Evolutionary conservation across 2,329 filamentous ascomycete genomes (phyloP).

Genomic region (Diaporthe citriasiana): DNA sequence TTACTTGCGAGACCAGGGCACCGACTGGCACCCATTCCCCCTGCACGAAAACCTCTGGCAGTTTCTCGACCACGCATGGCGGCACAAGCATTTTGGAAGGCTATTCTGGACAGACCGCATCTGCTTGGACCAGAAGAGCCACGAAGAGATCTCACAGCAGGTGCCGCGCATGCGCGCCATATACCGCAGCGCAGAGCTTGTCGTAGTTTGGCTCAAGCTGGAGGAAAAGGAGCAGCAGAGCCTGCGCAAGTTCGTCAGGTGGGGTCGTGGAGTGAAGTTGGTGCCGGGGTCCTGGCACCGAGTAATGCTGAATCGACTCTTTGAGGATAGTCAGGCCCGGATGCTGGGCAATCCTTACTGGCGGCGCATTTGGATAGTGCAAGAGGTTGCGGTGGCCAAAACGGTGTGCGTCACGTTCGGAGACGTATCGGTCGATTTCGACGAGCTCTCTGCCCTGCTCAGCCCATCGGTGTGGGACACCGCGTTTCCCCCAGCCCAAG

Average conservation of each 20-base stretch:
- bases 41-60: conserved; percentile 24
- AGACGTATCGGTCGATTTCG: neutral
- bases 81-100: neutral
- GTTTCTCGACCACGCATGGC: neutral
- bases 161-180: neutral
- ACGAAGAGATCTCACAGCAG: conserved; percentile 2
- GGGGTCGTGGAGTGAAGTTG: neutral
- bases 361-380: neutral
- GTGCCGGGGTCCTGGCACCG: fast-evolving
- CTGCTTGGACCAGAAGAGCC: neutral
- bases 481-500: too few species aligned
- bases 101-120: neutral
- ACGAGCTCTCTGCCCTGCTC: neutral
- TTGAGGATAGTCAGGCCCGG: fast-evolving
- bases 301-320: neutral
- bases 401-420: neutral
- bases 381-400: conserved; percentile 10
- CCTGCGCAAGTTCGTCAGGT: neutral
- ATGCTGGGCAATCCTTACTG: neutral
- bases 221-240: fast-evolving
- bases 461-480: fast-evolving
- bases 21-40: neutral
- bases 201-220: neutral
- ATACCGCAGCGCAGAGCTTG: neutral
- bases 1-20: neutral